Conservation (phyloP, 75 land plant species). For the Sequoiadendron giganteum region DNA sequence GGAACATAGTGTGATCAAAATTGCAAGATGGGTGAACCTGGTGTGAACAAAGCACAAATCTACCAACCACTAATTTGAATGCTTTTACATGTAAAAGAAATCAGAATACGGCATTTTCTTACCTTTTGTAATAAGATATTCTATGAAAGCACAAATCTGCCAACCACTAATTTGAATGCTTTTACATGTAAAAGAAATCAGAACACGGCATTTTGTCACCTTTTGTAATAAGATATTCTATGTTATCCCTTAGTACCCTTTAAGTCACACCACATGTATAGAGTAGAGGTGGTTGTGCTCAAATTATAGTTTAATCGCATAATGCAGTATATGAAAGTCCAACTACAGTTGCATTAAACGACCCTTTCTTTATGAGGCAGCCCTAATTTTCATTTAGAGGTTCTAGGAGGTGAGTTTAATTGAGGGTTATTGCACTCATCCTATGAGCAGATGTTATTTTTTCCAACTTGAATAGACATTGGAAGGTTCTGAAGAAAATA, state of each 20-base stretch:
- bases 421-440: neutral
- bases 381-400: neutral
- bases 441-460: neutral
- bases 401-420: neutral
- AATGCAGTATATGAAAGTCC: neutral
- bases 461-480: neutral
- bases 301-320: neutral
- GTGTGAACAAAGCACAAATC: too few species aligned
- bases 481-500: neutral
- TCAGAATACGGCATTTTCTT: too few species aligned
- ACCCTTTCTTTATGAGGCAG: neutral
- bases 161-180: neutral
- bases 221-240: neutral
- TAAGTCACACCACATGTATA: neutral
- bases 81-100: too few species aligned
- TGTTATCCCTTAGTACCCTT: neutral
- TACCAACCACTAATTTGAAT: too few species aligned
- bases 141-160: too few species aligned
- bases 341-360: neutral
- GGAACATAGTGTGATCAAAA: too few species aligned
- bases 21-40: too few species aligned
- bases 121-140: too few species aligned
- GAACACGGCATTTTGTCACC: neutral
- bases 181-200: neutral
- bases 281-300: neutral